Evolutionary conservation across 2,329 filamentous ascomycete genomes (phyloP).

Genomic region (Neofusicoccum umdonicola): DNA sequence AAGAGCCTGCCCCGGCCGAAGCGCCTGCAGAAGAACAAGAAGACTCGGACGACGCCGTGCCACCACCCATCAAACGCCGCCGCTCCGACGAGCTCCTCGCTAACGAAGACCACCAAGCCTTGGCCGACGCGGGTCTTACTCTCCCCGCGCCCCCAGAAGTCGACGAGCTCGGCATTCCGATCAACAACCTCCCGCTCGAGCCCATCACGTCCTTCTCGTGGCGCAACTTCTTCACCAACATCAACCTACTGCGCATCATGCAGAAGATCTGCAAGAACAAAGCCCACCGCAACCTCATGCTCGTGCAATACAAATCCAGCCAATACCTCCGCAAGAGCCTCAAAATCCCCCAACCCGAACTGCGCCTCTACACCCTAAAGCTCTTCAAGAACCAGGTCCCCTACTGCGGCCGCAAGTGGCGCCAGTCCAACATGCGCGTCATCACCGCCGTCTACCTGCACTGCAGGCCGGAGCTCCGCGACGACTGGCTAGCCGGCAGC

Average conservation of each 20-base stretch:
- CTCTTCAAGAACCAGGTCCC: slow-evolving; percentile 98
- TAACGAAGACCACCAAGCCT: slow-evolving; percentile 18
- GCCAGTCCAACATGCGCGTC: slow-evolving; percentile 96
- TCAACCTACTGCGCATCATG: slow-evolving; percentile 93
- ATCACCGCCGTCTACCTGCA: slow-evolving; percentile 96
- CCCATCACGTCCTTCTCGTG: slow-evolving; percentile 89
- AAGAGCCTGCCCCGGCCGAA: slow-evolving; percentile 34
- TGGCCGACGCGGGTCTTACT: slow-evolving; percentile 21
- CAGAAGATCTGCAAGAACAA: slow-evolving; percentile 97
- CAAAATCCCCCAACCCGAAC: slow-evolving; percentile 80
- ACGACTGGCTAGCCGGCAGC: slow-evolving; percentile 90
- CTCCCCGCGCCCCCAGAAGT: slow-evolving; percentile 58
- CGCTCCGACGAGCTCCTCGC: slow-evolving; percentile 41
- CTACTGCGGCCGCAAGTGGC: slow-evolving; percentile 97
- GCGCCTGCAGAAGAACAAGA: slow-evolving; percentile 24
- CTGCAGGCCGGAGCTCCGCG: slow-evolving; percentile 85
- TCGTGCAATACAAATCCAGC: slow-evolving; percentile 93
- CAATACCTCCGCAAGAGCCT: slow-evolving; percentile 89
- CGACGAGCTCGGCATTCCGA: slow-evolving; percentile 83
- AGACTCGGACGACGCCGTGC: slow-evolving; percentile 64
- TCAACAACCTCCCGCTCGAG: slow-evolving; percentile 64
- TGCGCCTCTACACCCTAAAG: slow-evolving; percentile 93
- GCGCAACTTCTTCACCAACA: slow-evolving; percentile 88
- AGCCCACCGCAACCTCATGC: slow-evolving; percentile 86
- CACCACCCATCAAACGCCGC: slow-evolving; percentile 72